phyloP scores from a whole-genome alignment of 129 eudicot species.

The sunflower (Helianthus annuus) region DNA sequence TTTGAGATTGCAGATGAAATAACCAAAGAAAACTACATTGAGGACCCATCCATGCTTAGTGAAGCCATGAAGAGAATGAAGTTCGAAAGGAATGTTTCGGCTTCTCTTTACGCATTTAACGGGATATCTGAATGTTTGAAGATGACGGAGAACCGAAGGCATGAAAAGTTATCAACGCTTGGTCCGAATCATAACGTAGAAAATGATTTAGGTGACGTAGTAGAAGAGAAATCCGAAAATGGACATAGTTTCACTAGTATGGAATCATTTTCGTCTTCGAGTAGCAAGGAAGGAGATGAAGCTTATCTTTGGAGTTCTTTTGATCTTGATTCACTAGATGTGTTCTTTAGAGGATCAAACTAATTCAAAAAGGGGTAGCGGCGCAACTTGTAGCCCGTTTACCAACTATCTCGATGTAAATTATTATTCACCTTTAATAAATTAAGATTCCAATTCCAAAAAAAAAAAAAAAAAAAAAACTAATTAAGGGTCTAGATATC shows the following conservation, averaged over 20 bases:
- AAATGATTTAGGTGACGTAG: conserved; percentile 15
- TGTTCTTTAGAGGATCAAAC: conserved; percentile 41
- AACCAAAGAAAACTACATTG: conserved; percentile 31
- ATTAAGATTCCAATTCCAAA: too few relatives aligned
- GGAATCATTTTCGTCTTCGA: conserved; percentile 35
- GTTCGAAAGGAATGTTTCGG: conserved; percentile 46
- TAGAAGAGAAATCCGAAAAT: not conserved
- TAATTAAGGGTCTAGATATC: conserved; percentile 4
- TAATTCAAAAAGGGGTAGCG: too few relatives aligned
- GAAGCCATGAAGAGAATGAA: conserved; percentile 53
- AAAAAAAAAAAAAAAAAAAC: too few relatives aligned
- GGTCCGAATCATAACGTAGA: conserved; percentile 7
- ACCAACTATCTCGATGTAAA: too few relatives aligned
- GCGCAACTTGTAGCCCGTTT: too few relatives aligned
- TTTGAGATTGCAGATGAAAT: conserved; percentile 58
- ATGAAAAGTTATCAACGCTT: conserved; percentile 31
- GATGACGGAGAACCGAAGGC: conserved; percentile 26
- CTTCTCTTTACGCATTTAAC: conserved; percentile 54
- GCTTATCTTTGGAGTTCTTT: conserved; percentile 47
- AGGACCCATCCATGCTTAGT: conserved; percentile 35
- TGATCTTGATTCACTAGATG: conserved; percentile 39
- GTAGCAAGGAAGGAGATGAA: conserved; percentile 43
- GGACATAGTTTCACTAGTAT: conserved; percentile 16
- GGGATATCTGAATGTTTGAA: conserved; percentile 51
- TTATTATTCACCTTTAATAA: too few relatives aligned